Evolutionary conservation across 139 green algal genomes (phyloP), one percentile per base, ranked within the genome.

Genomic region (Eudorina sp.): DNA sequence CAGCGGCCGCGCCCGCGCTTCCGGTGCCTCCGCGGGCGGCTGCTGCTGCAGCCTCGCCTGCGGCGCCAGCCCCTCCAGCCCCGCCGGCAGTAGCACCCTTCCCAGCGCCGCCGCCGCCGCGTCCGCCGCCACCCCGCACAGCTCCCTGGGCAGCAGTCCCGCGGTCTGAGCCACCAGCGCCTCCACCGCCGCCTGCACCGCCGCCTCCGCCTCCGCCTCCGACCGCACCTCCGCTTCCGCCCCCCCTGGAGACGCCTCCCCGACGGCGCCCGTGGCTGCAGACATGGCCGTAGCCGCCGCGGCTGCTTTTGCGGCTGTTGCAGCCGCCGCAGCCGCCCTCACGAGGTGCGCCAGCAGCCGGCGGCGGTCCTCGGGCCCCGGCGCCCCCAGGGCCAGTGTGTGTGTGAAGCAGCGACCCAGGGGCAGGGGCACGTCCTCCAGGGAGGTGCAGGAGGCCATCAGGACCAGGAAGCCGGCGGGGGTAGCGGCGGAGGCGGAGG

Each of bases 361-460:
- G 34, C 34, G 41, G 31, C 93, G 90, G 34, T 93, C n/a, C 27
- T 82, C 38, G 38, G 91, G 62, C 51, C 88, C 86, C 14, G 95
- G 90, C 6, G 92, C 87, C 21, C 92, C 89, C 23, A 96, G 27
- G 9, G 68, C 53, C 0, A 99, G 19, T 72, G 97, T 92, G 88
- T 98, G 96, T 0, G 95, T 98, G 95, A 99, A 99, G 91, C 88
- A 95, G 53, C 95, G 91, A 9, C 96, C 91, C 53, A 98, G 70
- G 4, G 93, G 85, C 11, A 92, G 45, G 0, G 94, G 90, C 31
- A 98, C 34, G 62, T 96, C 93, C 25, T 94, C 93, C 25, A 90
- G 45, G 1, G 60, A 80, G 0, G 84, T 31, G 0, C 86, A 86
- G 23, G 85, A 92, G 13, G 93, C 97, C 1, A 96, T 87, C n/a